Base-by-base conservation (phyloP, 768 basidiomycete species). In the Pulveroboletus sp. region DNA sequence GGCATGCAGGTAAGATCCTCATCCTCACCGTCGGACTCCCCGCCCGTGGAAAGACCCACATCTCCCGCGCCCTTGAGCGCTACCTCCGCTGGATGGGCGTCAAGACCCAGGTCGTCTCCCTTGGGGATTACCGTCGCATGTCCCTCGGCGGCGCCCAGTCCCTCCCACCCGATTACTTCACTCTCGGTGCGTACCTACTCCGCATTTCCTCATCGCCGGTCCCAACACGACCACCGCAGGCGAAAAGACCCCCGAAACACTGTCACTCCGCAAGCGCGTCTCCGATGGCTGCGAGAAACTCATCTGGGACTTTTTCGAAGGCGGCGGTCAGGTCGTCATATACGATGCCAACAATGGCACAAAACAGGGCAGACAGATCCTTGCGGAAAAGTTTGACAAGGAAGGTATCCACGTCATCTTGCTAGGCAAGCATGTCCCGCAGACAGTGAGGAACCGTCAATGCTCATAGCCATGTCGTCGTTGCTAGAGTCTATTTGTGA, bases 61-160 rank as follows among this genome's bases (percentile, higher is more conserved):
- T 98, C 49, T 95, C 93, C 1, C 81, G 94, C 35, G 86, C 95
- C 7, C 77, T 98, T 11, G 95, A 98, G 67, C 83, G 96, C n/a
- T 99, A 99, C 69, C 79, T 99, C 1, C 79, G 93, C 67, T 99
- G 96, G 96, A 89, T 92, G 69, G 96, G 96, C 28, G 90, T 99
- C 47, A 97, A 95, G 70, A 95, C 93, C 0, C 82, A 87, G 55
- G 96, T 98, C 47, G 84, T 97, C 49, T 94, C 93, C 6, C 75
- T 99, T 9, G 96, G 96, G 18, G 96, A 99, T 69, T 93, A 95
- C 69, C 81, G 96, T 40, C 73, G 96, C 46, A 91, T 92, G 75
- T 81, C 84, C 0, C 73, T 98, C 14, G 96, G 96, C 8, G 86
- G 88, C 0, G 89, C 93, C 0, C 80, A 92, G 69, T 83, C 85